Evolutionary conservation across 768 basidiomycete species (phyloP).

Genomic region (Lactarius hengduanensis): DNA sequence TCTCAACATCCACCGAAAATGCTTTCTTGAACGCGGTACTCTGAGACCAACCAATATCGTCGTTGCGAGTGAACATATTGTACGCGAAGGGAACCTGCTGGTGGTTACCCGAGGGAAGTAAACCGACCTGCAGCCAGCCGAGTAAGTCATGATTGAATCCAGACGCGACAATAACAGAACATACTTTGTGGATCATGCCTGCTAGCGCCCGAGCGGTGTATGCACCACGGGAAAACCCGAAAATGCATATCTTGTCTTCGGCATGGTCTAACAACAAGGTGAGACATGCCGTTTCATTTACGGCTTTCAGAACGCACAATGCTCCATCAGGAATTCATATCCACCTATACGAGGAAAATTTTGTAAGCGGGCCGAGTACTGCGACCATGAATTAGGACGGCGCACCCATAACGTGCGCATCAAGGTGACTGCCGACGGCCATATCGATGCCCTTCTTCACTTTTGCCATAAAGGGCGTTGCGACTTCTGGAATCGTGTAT

Average conservation of each 20-base stretch:
- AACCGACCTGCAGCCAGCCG: conserved; percentile 51
- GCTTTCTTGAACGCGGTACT: conserved; percentile 70
- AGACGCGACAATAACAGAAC: not conserved
- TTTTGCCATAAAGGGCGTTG: conserved; percentile 55
- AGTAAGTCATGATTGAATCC: not conserved
- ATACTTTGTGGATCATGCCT: conserved; percentile 71
- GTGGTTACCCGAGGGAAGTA: conserved; percentile 66
- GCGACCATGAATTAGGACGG: not conserved
- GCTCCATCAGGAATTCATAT: conserved; percentile 78
- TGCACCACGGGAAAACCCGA: conserved; percentile 79
- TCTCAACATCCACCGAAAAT: conserved; percentile 71
- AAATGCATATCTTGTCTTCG: conserved; percentile 77
- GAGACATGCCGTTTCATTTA: not conserved
- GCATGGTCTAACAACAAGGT: conserved; percentile 47
- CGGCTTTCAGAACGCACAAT: conserved; percentile 44
- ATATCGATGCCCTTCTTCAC: conserved; percentile 55
- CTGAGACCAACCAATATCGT: conserved; percentile 59
- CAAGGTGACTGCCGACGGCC: conserved; percentile 59
- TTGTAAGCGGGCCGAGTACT: not conserved
- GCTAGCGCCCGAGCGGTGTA: conserved; percentile 68
- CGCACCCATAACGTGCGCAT: conserved; percentile 76
- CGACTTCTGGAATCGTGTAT: conserved; percentile 61
- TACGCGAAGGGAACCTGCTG: conserved; percentile 80
- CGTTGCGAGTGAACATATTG: conserved; percentile 64
- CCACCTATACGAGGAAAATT: conserved; percentile 47